Conservation (phyloP, 2,329 filamentous ascomycete species). For the Rhytidhysteron rufulum region DNA sequence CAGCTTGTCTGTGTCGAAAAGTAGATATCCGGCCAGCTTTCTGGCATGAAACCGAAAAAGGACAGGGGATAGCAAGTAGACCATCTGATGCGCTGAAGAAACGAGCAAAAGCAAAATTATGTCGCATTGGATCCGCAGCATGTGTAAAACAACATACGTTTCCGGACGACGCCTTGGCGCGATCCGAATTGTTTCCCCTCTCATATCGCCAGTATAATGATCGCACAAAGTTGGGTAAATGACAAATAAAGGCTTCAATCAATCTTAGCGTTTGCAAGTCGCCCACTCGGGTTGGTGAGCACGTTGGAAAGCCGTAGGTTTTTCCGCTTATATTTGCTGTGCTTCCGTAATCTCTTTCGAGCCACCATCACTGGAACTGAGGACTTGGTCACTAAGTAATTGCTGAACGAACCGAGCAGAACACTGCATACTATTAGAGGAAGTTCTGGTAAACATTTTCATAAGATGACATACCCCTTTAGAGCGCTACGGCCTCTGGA, state of each 20-base stretch:
- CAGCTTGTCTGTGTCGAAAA: too few relatives aligned
- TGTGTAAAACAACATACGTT: neutral
- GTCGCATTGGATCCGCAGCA: neutral
- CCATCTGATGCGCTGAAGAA: neutral
- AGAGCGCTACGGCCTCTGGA: conserved; percentile 86
- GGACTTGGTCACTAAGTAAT: conserved; percentile 95
- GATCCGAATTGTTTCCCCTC: neutral
- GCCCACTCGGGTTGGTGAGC: conserved; percentile 64
- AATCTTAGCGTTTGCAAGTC: conserved; percentile 69
- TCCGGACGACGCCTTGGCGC: neutral
- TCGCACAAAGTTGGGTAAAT: neutral
- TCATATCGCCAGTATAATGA: neutral
- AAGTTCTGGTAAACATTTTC: neutral
- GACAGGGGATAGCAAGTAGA: neutral
- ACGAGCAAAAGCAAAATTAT: neutral
- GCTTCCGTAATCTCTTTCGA: conserved; percentile 81
- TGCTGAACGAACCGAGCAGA: conserved; percentile 91
- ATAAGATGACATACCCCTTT: conserved; percentile 67
- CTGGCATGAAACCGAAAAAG: neutral
- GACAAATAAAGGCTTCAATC: conserved; percentile 48
- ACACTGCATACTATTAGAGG: conserved; percentile 55
- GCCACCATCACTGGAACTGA: conserved; percentile 98
- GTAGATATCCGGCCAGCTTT: too few relatives aligned
- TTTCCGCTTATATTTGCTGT: conserved; percentile 72
- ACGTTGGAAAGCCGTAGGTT: conserved; percentile 77